A percentile compares a stretch with the other conserved stretches of the same genome.
phyloP scores from a whole-genome alignment of 108 stramenopile species.

The Epithemia pelagica region DNA sequence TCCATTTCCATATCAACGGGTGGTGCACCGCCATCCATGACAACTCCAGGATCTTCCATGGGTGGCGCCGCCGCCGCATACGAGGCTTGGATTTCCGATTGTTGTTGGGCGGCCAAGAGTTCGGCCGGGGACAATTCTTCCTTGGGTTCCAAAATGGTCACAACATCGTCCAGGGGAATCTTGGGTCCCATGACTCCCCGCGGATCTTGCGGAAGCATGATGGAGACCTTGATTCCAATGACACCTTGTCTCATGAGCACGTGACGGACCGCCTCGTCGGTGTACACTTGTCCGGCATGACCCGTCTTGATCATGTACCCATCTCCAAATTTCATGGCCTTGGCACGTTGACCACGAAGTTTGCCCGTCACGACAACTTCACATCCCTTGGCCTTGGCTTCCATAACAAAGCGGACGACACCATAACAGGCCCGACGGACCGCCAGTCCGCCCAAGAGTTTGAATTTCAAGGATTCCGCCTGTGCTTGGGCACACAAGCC shows the following conservation, averaged over 20 bases:
- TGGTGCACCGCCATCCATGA: background rate
- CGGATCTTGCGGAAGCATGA: slow-evolving; percentile 99
- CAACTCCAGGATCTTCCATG: slow-evolving; percentile 8
- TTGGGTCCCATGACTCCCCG: slow-evolving; percentile 80
- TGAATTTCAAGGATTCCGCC: slow-evolving; percentile 99
- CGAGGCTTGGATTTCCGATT: slow-evolving; percentile 18
- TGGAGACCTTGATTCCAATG: slow-evolving; percentile 96
- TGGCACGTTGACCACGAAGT: slow-evolving; percentile 99
- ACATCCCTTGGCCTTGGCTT: slow-evolving; percentile 98
- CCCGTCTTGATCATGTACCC: slow-evolving; percentile 99
- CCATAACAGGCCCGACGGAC: slow-evolving; percentile 99
- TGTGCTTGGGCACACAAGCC: slow-evolving; percentile 99
- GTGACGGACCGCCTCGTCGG: slow-evolving; percentile 97
- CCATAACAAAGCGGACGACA: slow-evolving; percentile 99
- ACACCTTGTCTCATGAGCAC: slow-evolving; percentile 99
- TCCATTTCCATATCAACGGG: background rate
- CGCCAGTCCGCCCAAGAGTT: slow-evolving; percentile 97
- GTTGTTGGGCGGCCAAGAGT: slow-evolving; percentile 54
- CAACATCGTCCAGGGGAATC: slow-evolving; percentile 88
- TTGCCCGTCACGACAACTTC: slow-evolving; percentile 99
- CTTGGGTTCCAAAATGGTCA: slow-evolving; percentile 88
- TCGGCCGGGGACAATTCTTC: slow-evolving; percentile 70
- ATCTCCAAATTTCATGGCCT: slow-evolving; percentile 99
- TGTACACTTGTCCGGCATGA: slow-evolving; percentile 97
- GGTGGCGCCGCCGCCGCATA: background rate